Base-by-base conservation (phyloP, 2,329 filamentous ascomycete genomes). In the Triangularia setosa region DNA sequence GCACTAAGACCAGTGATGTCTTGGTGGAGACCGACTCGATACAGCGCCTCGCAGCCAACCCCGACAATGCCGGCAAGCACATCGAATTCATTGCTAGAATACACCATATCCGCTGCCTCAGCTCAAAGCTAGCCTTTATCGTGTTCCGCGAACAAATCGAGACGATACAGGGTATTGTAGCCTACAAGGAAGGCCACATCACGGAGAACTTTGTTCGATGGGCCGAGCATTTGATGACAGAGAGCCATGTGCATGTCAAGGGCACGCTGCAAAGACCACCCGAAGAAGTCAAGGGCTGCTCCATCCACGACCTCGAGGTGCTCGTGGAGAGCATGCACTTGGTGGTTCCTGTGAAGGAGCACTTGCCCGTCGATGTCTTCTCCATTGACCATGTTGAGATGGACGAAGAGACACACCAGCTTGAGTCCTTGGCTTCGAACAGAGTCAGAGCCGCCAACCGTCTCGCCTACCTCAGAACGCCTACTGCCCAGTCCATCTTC, bases 401-500 rank as follows among this genome's bases (percentile, higher is more conserved):
- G 64, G 71, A 79, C 61, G 69, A 72, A 57, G 72, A 75, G 66
- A 76, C 72, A 4, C 70, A 74, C 24, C 62, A 74, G 61, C 64
- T 83, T 70, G 85, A 87, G 70, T 85, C 92, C 58, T 84, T 87
- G 1, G 90, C 92, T 66, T 79, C 81, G 1, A 77, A 80, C 70
- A 84, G 90, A 64, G 90, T 90, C 44, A 90, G 93, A 65, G 81
- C 93, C 69, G 82, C 84, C 63, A 93, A 93, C 75, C 89, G 93
- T 60, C 86, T 97, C 65, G 85, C 96, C 55, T 93, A 94, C 77
- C 81, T 97, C 60, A 86, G 93, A 58, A 93, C 93, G n/a, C 90
- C 91, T 0, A 86, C 91, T 0, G 92, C 93, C 58, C 93, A 97
- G 75, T 87, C 90, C 33, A 90, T 97, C 68, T 96, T 97, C 82